Evolutionary conservation across 352 stramenopile genomes (phyloP).

Genomic region (Halophytophthora batemanensis): DNA sequence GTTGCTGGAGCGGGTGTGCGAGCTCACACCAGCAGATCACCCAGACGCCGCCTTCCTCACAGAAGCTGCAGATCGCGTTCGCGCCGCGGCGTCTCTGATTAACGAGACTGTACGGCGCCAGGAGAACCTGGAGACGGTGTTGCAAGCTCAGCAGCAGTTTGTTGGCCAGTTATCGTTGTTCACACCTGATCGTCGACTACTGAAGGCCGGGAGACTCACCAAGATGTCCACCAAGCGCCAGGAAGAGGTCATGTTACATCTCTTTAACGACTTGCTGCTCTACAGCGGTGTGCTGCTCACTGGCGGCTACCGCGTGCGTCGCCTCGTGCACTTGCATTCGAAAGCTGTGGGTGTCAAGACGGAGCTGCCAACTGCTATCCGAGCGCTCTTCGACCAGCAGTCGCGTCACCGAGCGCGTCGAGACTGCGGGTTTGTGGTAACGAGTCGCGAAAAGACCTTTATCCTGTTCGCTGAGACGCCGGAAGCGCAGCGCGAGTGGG

Average conservation of each 20-base stretch:
- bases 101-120: slow-evolving; percentile 84
- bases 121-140: slow-evolving; percentile 76
- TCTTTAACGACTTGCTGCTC: slow-evolving; percentile 86
- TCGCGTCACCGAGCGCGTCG: slow-evolving; percentile 31
- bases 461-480: slow-evolving; percentile 63
- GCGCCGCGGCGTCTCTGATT: slow-evolving; percentile 63
- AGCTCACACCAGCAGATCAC: slow-evolving; percentile 63
- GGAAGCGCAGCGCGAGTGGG: slow-evolving; percentile 50
- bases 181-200: slow-evolving; percentile 51
- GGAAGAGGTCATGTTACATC: slow-evolving; percentile 80
- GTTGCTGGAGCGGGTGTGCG: slow-evolving; percentile 71
- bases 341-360: slow-evolving; percentile 68
- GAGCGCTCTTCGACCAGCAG: slow-evolving; percentile 47
- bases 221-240: slow-evolving; percentile 83
- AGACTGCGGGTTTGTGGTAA: slow-evolving; percentile 75
- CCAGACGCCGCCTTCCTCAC: slow-evolving; percentile 60
- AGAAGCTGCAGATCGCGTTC: slow-evolving; percentile 57
- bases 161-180: slow-evolving; percentile 74
- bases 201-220: slow-evolving; percentile 67
- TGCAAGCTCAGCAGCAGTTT: slow-evolving; percentile 81
- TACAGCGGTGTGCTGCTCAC: slow-evolving; percentile 79
- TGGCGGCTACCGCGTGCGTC: slow-evolving; percentile 66
- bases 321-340: slow-evolving; percentile 68
- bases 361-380: slow-evolving; percentile 48
- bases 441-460: slow-evolving; percentile 80